phyloP scores from a whole-genome alignment of 2,329 filamentous ascomycete genomes.

The Emydomyces testavorans region DNA sequence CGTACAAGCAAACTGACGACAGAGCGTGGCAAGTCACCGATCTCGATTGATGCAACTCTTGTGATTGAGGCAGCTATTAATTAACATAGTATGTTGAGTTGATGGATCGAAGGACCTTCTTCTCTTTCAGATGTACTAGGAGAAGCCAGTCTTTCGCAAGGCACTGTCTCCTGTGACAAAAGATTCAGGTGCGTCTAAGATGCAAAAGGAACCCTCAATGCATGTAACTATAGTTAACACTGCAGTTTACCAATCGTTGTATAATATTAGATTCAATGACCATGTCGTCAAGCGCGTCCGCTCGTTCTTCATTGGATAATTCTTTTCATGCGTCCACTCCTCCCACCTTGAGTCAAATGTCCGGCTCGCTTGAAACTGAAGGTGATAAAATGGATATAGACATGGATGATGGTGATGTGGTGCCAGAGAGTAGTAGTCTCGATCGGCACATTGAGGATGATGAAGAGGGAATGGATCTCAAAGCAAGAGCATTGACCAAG shows the following conservation, averaged over 20 bases:
- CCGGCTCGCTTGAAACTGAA: background rate
- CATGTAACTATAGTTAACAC: too few species aligned
- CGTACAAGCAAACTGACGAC: background rate
- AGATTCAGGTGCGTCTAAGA: background rate
- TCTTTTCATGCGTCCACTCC: background rate
- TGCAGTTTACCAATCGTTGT: too few species aligned
- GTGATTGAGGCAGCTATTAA: background rate
- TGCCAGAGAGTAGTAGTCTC: too few species aligned
- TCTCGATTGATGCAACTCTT: background rate
- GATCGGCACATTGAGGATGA: constrained; percentile 17
- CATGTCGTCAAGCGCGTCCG: background rate
- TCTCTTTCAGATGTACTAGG: too few species aligned
- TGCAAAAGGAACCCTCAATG: background rate
- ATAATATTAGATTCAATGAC: too few species aligned
- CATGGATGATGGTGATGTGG: background rate
- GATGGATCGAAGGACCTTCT: too few species aligned
- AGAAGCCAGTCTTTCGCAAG: too few species aligned
- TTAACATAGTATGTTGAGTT: too few species aligned
- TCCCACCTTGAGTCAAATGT: background rate
- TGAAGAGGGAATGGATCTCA: constrained; percentile 34
- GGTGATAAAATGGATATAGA: background rate
- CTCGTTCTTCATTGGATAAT: background rate
- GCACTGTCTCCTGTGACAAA: too few species aligned
- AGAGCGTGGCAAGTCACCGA: background rate
- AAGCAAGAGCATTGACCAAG: constrained; percentile 36